Evolutionary conservation across 2,329 filamentous ascomycete species (phyloP), one percentile per base, ranked within the genome.

Genomic region (Diaporthe sp.): DNA sequence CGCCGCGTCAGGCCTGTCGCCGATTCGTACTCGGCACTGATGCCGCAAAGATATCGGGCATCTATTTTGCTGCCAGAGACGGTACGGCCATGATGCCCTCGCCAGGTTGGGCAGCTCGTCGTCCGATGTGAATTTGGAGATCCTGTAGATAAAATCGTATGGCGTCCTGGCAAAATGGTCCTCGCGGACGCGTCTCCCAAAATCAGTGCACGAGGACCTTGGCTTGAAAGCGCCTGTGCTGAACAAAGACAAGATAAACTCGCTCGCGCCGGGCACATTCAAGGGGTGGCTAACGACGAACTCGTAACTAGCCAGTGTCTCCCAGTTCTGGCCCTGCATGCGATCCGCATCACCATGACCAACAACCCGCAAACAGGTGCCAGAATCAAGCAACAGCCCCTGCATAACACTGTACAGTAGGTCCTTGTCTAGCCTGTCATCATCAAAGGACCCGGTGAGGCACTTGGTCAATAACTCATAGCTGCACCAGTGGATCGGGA

Each of bases 401-500:
- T 49, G 8, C 73, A 71, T 71, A 34, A 71, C 19, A 31, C 55
- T 53, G 42, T 49, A 74, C 31, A 74, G 42, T 34, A 74, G 13
- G 67, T 74, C 55, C 13, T 62, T 74, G 73, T 74, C 65, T 12
- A 74, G 42, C 10, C 49, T 31, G 53, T 12, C 22, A 22, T 49
- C 53, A 3, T 51, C 57, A 8, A 62, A 71, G 13, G 73, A 62
- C 10, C 65, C 62, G 1, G 57, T 61, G 31, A 31, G 8, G 37
- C 31, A 60, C 37, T 44, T 70, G 42, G n/a, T 9, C 17, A 74
- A 55, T 1, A 74, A 31, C 65, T 71, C 65, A 28, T 61, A 74
- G 61, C 73, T 71, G 73, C 53, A 61, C 62, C 44, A 34, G 28
- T 74, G 73, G 34, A 74, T 71, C 17, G 73, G 73, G 31, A 71